Conservation (phyloP, 352 stramenopile genomes). For the Peronospora tabacina region DNA sequence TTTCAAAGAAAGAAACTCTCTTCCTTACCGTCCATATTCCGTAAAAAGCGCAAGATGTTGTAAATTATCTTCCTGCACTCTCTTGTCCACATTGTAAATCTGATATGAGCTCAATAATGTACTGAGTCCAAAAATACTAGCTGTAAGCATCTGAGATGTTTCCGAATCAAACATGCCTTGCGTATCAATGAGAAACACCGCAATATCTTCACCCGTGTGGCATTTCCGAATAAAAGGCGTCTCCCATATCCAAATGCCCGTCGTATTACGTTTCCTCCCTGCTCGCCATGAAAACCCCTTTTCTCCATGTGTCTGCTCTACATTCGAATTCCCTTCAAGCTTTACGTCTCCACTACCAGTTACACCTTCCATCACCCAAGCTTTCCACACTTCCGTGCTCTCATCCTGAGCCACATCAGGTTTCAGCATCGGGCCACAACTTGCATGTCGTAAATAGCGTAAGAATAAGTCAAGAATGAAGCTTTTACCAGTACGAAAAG, state of each 20-base stretch:
- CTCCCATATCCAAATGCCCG: conserved; percentile 99
- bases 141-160: conserved; percentile 96
- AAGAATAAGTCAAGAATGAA: conserved; percentile 98
- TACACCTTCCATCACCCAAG: conserved; percentile 56
- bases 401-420: conserved; percentile 37
- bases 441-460: conserved; percentile 89
- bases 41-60: conserved; percentile 99
- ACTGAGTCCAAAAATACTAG: conserved; percentile 97
- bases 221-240: conserved; percentile 93
- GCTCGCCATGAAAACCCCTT: conserved; percentile 94
- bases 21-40: conserved; percentile 92
- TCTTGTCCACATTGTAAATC: conserved; percentile 99
- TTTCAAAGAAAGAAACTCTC: conserved; percentile 17
- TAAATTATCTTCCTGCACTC: conserved; percentile 98
- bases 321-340: conserved; percentile 81
- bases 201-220: conserved; percentile 79
- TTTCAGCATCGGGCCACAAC: conserved; percentile 40
- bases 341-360: conserved; percentile 45
- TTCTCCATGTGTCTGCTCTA: conserved; percentile 65
- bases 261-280: conserved; percentile 95
- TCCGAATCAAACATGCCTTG: conserved; percentile 99
- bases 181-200: conserved; percentile 97
- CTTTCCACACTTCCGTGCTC: conserved; percentile 47
- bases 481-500: conserved; percentile 98
- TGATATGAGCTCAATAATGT: conserved; percentile 95